Conservation (phyloP, 805 yeast species). For the Kluyveromyces nonfermentans region DNA sequence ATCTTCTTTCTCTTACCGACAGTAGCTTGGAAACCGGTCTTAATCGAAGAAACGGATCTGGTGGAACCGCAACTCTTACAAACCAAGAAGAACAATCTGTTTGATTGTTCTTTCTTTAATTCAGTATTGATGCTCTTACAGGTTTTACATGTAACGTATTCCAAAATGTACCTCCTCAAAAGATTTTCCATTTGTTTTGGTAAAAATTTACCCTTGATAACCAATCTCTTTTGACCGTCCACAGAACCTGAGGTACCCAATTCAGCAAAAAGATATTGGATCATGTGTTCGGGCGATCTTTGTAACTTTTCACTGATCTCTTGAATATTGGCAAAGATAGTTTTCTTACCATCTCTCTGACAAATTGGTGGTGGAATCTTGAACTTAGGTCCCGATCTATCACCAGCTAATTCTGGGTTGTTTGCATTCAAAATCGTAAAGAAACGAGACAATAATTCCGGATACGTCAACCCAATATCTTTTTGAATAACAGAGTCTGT, state of each 20-base stretch:
- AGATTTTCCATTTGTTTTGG: constrained; percentile 96
- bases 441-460: constrained; percentile 71
- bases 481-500: constrained; percentile 29
- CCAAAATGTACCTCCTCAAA: constrained; percentile 90
- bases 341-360: constrained; percentile 97
- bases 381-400: constrained; percentile 82
- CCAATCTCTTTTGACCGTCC: constrained; percentile 94
- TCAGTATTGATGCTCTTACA: constrained; percentile 97
- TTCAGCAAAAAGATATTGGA: constrained; percentile 94
- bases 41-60: constrained; percentile 92
- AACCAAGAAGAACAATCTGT: constrained; percentile 93
- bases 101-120: constrained; percentile 88
- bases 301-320: constrained; percentile 90
- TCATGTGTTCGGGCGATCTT: constrained; percentile 93
- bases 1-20: constrained; percentile 80
- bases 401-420: constrained; percentile 98
- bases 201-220: constrained; percentile 96
- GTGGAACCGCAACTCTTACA: constrained; percentile 98
- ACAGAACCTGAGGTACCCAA: constrained; percentile 99
- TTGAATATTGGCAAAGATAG: constrained; percentile 91
- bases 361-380: constrained; percentile 97
- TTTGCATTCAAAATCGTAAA: constrained; percentile 78
- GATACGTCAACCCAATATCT: constrained; percentile 62
- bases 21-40: constrained; percentile 99
- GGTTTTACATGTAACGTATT: constrained; percentile 97